Percentiles rank a stretch among this genome's conserved stretches.
Evolutionary conservation across 371 early-diverging fungal genomes (phyloP).

Genomic region (Mucor racemosus): DNA sequence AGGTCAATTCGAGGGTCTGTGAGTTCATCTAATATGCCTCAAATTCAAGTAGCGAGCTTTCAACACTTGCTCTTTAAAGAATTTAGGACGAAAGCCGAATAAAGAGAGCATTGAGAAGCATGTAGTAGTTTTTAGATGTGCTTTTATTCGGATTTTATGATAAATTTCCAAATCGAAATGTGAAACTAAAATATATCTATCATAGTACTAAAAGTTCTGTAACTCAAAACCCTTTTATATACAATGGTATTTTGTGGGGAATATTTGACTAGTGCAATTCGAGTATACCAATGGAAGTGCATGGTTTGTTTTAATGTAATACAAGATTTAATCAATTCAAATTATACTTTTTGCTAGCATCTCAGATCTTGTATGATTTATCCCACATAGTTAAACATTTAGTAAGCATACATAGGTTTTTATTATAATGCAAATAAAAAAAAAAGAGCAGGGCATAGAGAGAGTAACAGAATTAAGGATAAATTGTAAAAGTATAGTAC

Average conservation of each 20-base stretch:
- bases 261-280: background rate
- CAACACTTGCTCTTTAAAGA: no score
- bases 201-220: background rate
- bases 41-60: no score
- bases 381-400: background rate
- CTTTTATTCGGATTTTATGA: background rate
- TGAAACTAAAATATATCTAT: no score
- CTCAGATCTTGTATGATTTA: background rate
- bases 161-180: background rate
- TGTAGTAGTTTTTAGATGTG: background rate
- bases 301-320: background rate
- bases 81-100: no score
- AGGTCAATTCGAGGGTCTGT: no score
- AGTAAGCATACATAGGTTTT: background rate
- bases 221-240: background rate
- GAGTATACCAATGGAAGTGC: background rate
- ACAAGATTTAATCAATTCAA: background rate
- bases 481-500: no score
- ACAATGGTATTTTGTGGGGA: background rate
- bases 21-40: no score
- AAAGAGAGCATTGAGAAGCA: no score
- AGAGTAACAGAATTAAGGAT: no score
- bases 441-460: no score
- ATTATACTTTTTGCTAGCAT: background rate
- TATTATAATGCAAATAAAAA: no score